Percentiles rank a stretch among this genome's conserved stretches.
Evolutionary conservation across 2,329 filamentous ascomycete genomes (phyloP).

Genomic region (Venturia oleaginea): DNA sequence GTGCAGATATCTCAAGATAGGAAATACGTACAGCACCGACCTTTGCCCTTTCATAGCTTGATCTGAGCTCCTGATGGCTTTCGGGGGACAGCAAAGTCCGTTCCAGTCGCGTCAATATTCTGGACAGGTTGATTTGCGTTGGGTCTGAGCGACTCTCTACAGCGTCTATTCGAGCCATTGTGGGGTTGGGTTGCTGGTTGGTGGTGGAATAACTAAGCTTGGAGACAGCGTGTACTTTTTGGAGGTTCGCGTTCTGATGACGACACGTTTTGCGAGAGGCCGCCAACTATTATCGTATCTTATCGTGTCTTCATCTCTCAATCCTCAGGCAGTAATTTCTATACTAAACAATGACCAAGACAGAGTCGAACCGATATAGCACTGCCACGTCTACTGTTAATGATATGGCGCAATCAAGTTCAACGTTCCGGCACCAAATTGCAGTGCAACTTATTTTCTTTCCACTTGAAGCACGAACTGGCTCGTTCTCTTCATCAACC

Average conservation of each 20-base stretch:
- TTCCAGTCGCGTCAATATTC: constrained; percentile 4
- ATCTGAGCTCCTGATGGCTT: background rate
- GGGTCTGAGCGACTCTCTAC: constrained; percentile 6
- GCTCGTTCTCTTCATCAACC: too few relatives aligned
- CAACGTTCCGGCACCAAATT: too few relatives aligned
- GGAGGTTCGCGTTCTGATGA: background rate
- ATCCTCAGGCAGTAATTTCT: too few relatives aligned
- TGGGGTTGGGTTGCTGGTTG: background rate
- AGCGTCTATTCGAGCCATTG: constrained; percentile 1
- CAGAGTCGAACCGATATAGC: too few relatives aligned
- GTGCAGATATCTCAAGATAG: background rate
- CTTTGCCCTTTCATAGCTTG: constrained; percentile 2
- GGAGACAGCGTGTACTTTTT: background rate
- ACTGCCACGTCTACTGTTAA: too few relatives aligned
- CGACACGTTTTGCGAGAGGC: constrained; percentile 6
- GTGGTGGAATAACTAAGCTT: background rate
- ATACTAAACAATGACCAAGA: too few relatives aligned
- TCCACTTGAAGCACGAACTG: too few relatives aligned
- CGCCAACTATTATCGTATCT: background rate
- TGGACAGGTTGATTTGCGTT: background rate
- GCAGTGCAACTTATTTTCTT: too few relatives aligned
- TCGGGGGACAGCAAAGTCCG: background rate
- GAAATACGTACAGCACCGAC: constrained; percentile 2
- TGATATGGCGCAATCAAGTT: too few relatives aligned
- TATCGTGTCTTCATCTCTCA: too few relatives aligned